These are phyloP conservation scores for Beta vulgaris DNA, from an alignment of 148 eudicot genomes.

Conservation along the genomic window DNA sequence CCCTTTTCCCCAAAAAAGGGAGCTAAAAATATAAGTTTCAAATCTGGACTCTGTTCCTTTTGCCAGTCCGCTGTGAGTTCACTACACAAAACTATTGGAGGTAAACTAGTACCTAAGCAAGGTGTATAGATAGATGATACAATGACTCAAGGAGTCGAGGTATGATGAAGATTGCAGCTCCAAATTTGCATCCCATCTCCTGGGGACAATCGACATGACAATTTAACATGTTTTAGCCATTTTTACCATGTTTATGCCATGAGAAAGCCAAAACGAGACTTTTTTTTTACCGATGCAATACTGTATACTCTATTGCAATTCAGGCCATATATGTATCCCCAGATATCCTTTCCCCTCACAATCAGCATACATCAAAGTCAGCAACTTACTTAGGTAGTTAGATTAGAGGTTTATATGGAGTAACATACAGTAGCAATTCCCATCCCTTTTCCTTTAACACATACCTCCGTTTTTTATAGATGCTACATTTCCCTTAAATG, in stretches of 20 bases:
- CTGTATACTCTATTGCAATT: neutral
- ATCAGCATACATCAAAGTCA: too few species aligned
- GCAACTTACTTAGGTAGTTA: too few species aligned
- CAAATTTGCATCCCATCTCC: too few species aligned
- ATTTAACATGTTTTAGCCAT: neutral
- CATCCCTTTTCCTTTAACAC: too few species aligned
- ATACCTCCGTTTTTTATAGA: too few species aligned
- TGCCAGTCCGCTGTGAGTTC: neutral
- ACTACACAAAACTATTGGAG: neutral
- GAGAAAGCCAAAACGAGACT: neutral
- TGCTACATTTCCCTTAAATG: too few species aligned
- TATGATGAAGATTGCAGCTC: too few species aligned
- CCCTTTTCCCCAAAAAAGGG: neutral
- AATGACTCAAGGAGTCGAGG: neutral
- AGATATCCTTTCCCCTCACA: too few species aligned
- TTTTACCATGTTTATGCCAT: neutral
- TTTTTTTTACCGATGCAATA: neutral
- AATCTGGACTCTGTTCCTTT: neutral
- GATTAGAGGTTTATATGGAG: too few species aligned
- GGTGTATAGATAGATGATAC: neutral
- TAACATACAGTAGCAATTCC: too few species aligned
- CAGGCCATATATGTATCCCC: neutral
- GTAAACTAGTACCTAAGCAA: neutral
- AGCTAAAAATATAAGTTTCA: neutral
- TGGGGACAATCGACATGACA: neutral